Conservation (phyloP, 2,329 filamentous ascomycete genomes). For the Pseudopithomyces chartarum region DNA sequence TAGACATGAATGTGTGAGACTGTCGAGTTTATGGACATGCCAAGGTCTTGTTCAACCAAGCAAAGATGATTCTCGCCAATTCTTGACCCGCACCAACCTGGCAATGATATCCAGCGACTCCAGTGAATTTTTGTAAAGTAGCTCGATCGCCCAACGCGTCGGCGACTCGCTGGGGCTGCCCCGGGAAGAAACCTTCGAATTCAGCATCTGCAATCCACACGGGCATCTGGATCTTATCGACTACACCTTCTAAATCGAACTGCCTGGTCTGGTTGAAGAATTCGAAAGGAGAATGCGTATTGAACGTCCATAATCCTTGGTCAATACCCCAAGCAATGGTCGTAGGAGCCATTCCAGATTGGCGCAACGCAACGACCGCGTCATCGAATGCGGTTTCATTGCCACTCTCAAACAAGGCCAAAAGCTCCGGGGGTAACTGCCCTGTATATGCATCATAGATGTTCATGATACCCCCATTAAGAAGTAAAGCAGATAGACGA, state of each 20-base stretch:
- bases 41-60: conserved; percentile 7
- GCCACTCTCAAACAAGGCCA: neutral
- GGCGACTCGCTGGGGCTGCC: neutral
- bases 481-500: conserved; percentile 29
- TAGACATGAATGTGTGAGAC: too few species aligned
- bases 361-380: neutral
- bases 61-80: conserved; percentile 2
- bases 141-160: conserved; percentile 3
- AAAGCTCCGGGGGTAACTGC: neutral
- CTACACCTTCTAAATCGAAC: neutral
- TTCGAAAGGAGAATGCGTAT: conserved; percentile 10
- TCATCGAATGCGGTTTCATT: conserved; percentile 8
- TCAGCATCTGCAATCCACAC: conserved; percentile 8
- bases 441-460: neutral
- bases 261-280: neutral
- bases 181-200: conserved; percentile 1
- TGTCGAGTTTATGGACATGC: neutral
- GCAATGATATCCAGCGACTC: conserved; percentile 2
- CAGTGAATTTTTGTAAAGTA: neutral
- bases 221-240: conserved; percentile 10
- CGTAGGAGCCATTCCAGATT: neutral
- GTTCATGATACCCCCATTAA: conserved; percentile 20
- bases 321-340: conserved; percentile 8
- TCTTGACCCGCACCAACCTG: conserved; percentile 6
- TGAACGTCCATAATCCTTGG: conserved; percentile 16